Conservation (phyloP, 2,329 filamentous ascomycete genomes). For the Cytospora paraplurivora region DNA sequence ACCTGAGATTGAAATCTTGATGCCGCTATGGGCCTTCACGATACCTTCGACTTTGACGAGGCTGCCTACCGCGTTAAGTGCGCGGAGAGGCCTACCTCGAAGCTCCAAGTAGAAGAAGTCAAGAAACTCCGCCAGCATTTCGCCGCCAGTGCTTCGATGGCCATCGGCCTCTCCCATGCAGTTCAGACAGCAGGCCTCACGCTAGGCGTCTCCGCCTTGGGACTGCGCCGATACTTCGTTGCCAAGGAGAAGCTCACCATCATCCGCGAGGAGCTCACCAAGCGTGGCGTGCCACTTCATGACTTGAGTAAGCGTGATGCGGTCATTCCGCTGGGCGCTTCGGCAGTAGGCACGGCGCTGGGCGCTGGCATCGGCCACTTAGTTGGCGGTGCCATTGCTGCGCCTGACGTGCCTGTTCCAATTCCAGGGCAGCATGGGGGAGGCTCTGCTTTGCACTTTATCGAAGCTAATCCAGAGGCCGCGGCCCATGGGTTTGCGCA, state of each 20-base stretch:
- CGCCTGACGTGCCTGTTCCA: conserved; percentile 21
- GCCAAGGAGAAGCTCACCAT: conserved; percentile 24
- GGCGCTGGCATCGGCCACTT: conserved; percentile 23
- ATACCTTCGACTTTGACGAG: conserved; percentile 27
- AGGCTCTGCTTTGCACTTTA: conserved; percentile 11
- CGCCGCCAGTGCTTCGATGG: conserved; percentile 25
- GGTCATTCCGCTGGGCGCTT: conserved; percentile 20
- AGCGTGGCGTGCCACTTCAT: conserved; percentile 24
- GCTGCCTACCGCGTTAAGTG: conserved; percentile 26
- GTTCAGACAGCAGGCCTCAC: conserved; percentile 25
- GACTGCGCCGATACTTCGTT: conserved; percentile 25
- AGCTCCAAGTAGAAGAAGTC: conserved; percentile 27
- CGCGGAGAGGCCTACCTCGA: conserved; percentile 19
- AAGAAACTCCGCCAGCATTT: conserved; percentile 27
- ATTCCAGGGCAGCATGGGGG: conserved; percentile 15
- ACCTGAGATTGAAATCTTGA: background rate
- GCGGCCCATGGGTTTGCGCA: conserved; percentile 24
- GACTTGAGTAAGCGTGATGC: conserved; percentile 27
- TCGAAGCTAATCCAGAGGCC: conserved; percentile 19
- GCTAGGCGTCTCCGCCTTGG: conserved; percentile 24
- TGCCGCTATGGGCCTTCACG: conserved; percentile 22
- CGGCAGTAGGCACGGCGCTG: conserved; percentile 18
- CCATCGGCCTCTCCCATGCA: conserved; percentile 24
- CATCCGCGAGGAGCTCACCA: conserved; percentile 26
- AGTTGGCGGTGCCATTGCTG: conserved; percentile 11